These are phyloP conservation scores for Candida nanaspora DNA, from an alignment of 805 yeast genomes.

Conservation along the genomic window DNA sequence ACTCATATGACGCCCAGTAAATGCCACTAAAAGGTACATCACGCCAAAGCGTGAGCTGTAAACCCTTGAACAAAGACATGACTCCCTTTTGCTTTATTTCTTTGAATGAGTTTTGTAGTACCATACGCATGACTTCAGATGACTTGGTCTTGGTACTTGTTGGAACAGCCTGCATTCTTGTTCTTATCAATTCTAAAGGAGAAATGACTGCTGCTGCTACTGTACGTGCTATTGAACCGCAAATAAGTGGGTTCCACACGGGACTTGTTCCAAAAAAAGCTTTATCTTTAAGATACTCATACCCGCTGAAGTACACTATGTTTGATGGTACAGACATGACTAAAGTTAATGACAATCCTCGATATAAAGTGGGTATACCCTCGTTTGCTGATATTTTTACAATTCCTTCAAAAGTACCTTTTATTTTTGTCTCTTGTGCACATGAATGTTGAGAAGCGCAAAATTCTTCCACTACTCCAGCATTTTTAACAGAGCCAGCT, in stretches of 20 bases:
- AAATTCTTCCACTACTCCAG: slow-evolving; percentile 18
- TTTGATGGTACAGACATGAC: slow-evolving; percentile 90
- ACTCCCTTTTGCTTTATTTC: slow-evolving; percentile 54
- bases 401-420: slow-evolving; percentile 74
- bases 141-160: slow-evolving; percentile 25
- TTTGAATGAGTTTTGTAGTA: slow-evolving; percentile 19
- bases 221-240: slow-evolving; percentile 80
- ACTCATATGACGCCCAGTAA: slow-evolving; percentile 88
- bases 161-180: slow-evolving; percentile 87
- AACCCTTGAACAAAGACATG: slow-evolving; percentile 69
- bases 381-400: slow-evolving; percentile 58
- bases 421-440: slow-evolving; percentile 34
- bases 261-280: slow-evolving; percentile 42
- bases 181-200: slow-evolving; percentile 81
- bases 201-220: slow-evolving; percentile 80
- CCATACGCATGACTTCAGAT: slow-evolving; percentile 42
- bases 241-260: slow-evolving; percentile 62
- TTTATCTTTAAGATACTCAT: slow-evolving; percentile 76
- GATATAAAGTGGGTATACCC: slow-evolving; percentile 74
- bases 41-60: slow-evolving; percentile 86
- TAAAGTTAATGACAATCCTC: slow-evolving; percentile 79
- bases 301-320: slow-evolving; percentile 89
- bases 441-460: slow-evolving; percentile 34
- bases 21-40: slow-evolving; percentile 96
- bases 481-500: slow-evolving; percentile 15